These are phyloP conservation scores for Candida hungchunana DNA, from an alignment of 805 yeast genomes.

Conservation along the genomic window DNA sequence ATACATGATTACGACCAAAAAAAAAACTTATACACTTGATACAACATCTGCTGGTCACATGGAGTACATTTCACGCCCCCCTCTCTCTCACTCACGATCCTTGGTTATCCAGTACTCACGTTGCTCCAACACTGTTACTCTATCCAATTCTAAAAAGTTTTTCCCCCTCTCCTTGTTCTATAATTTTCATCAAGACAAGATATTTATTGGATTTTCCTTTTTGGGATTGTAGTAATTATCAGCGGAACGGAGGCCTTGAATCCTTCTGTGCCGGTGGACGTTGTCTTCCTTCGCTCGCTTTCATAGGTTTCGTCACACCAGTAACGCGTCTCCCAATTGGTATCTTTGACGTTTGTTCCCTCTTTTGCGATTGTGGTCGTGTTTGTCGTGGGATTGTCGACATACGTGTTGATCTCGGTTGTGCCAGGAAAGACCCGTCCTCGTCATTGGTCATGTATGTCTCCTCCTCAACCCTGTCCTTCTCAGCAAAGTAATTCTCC, in stretches of 20 bases:
- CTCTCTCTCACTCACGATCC: too few species aligned
- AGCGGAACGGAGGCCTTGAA: conserved; percentile 25
- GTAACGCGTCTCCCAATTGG: conserved; percentile 11
- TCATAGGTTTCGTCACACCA: conserved; percentile 20
- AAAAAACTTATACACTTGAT: conserved; percentile 1
- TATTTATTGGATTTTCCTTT: too few species aligned
- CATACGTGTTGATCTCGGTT: conserved; percentile 20
- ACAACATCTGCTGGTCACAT: conserved; percentile 4
- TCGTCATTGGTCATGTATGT: conserved; percentile 31
- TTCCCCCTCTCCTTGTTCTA: too few species aligned
- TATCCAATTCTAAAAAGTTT: too few species aligned
- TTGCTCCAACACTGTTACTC: too few species aligned
- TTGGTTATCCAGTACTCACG: too few species aligned
- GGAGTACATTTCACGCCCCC: too few species aligned
- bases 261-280: conserved; percentile 13
- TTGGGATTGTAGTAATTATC: too few species aligned
- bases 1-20: too few species aligned
- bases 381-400: conserved; percentile 2
- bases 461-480: conserved; percentile 19
- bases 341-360: conserved; percentile 9
- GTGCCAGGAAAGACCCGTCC: conserved; percentile 28
- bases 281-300: conserved; percentile 22
- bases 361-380: background rate
- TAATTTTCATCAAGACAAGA: too few species aligned
- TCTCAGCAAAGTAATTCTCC: conserved; percentile 20